A percentile compares a stretch with the other conserved stretches of the same genome.
Conservation (phyloP, 495 filamentous ascomycete genomes). For the Xylaria flabelliformis region DNA sequence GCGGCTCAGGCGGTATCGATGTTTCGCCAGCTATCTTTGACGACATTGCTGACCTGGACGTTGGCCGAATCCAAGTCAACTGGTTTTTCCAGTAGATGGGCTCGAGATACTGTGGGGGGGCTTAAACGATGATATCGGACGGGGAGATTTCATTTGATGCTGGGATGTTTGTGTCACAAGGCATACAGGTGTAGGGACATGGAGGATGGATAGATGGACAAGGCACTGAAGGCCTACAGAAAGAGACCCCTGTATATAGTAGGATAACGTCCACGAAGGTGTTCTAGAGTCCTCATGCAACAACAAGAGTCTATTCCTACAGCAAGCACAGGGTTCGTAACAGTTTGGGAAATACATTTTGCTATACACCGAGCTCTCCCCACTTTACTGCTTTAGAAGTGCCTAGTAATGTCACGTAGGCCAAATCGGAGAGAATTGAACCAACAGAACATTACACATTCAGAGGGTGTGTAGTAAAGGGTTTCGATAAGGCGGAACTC, state of each 20-base stretch:
- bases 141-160: not conserved
- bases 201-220: no score
- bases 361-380: not conserved
- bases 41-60: slow-evolving; percentile 16
- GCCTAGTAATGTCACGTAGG: not conserved
- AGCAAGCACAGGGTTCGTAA: no score
- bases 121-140: not conserved
- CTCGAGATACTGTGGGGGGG: not conserved
- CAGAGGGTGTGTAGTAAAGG: not conserved
- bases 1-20: slow-evolving; percentile 10
- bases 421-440: not conserved
- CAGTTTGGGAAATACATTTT: not conserved
- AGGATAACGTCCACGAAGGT: no score
- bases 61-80: slow-evolving; percentile 16
- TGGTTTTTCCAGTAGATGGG: slow-evolving; percentile 29
- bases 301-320: no score
- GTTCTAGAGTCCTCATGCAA: no score
- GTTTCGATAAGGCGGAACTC: no score
- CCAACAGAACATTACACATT: not conserved
- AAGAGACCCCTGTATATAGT: no score
- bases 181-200: no score
- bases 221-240: no score
- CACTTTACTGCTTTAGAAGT: not conserved
- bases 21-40: slow-evolving; percentile 25
- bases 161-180: not conserved